phyloP scores from a whole-genome alignment of 148 eudicot species.

The Diospyros kaki region DNA sequence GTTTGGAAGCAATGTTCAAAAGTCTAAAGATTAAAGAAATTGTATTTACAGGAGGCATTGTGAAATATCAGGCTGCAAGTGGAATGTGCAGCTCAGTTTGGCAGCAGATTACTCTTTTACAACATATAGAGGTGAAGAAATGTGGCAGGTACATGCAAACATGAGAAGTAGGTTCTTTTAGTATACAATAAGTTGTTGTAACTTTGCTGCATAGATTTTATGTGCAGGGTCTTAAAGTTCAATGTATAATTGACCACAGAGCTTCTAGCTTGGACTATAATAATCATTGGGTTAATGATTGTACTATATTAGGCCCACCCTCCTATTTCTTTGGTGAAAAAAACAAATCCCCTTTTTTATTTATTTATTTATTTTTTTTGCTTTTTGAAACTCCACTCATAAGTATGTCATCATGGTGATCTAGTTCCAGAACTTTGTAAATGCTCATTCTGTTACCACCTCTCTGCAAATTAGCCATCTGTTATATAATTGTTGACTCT shows the following conservation, averaged over 20 bases:
- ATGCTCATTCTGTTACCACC: background rate
- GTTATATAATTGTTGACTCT: background rate
- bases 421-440: background rate
- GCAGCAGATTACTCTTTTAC: background rate
- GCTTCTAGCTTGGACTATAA: too few species aligned
- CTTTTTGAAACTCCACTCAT: background rate
- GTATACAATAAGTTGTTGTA: too few species aligned
- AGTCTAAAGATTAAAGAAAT: background rate
- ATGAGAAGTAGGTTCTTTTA: background rate
- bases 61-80: background rate
- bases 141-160: background rate
- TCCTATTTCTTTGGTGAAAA: too few species aligned
- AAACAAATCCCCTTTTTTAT: background rate
- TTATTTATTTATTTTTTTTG: too few species aligned
- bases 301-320: too few species aligned
- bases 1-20: background rate
- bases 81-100: constrained; percentile 4
- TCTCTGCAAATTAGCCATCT: background rate
- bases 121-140: background rate
- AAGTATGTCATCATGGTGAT: background rate
- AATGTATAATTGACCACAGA: too few species aligned
- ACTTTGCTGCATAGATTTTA: too few species aligned
- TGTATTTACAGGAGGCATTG: constrained; percentile 6
- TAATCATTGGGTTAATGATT: too few species aligned
- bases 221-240: too few species aligned